Conservation (phyloP, 495 filamentous ascomycete species). For the Thozetella sp. region DNA sequence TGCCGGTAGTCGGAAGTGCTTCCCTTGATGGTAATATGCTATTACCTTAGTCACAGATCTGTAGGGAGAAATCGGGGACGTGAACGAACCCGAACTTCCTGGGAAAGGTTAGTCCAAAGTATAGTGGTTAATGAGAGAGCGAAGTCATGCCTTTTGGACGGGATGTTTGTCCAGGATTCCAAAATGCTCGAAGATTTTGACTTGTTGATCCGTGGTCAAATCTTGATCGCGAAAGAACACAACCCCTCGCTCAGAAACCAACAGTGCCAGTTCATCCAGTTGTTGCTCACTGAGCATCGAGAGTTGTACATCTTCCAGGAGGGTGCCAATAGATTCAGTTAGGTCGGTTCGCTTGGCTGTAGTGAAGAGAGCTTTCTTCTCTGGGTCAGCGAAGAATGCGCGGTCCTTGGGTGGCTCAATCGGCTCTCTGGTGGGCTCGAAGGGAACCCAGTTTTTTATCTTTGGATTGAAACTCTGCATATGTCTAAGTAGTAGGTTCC, state of each 20-base stretch:
- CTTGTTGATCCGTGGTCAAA: conserved; percentile 51
- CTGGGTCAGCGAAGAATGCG: conserved; percentile 50
- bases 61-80: too few relatives aligned
- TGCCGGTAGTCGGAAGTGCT: conserved; percentile 40
- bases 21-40: conserved; percentile 32
- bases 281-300: conserved; percentile 38
- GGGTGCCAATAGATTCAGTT: conserved; percentile 54
- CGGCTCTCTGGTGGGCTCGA: conserved; percentile 40
- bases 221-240: conserved; percentile 53
- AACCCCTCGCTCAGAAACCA: conserved; percentile 46
- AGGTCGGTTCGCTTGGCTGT: conserved; percentile 44
- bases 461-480: conserved; percentile 58
- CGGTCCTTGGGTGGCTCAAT: conserved; percentile 48
- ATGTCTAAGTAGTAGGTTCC: neutral
- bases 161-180: conserved; percentile 51
- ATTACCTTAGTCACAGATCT: conserved; percentile 10
- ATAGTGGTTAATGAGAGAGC: neutral
- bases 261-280: conserved; percentile 46
- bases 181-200: conserved; percentile 53
- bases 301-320: conserved; percentile 48
- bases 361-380: conserved; percentile 49
- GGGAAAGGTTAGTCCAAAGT: neutral
- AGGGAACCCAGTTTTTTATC: conserved; percentile 44
- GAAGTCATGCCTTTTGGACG: conserved; percentile 36
- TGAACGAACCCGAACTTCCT: too few relatives aligned